Conservation (phyloP, 2,329 filamentous ascomycete species). For the Sporothrix humicola region DNA sequence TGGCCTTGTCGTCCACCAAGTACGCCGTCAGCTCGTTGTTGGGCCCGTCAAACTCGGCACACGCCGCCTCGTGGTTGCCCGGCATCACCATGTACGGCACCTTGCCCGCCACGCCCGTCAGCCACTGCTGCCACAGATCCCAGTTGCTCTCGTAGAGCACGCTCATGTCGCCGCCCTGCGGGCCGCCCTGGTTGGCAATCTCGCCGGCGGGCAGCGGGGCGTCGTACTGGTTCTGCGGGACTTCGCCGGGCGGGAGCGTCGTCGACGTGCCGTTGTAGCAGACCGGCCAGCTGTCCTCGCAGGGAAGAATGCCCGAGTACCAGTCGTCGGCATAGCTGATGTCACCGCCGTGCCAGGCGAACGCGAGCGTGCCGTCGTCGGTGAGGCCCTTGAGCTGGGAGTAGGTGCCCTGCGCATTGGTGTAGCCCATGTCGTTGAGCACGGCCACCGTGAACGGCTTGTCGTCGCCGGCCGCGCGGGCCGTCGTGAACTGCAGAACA, state of each 20-base stretch:
- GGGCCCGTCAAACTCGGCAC: slow-evolving; percentile 55
- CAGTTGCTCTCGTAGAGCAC: slow-evolving; percentile 58
- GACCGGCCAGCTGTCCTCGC: slow-evolving; percentile 53
- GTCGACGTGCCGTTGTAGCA: slow-evolving; percentile 58
- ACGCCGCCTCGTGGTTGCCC: slow-evolving; percentile 58
- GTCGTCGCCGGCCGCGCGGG: slow-evolving; percentile 50
- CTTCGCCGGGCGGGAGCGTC: slow-evolving; percentile 48
- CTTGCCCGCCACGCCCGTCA: slow-evolving; percentile 50
- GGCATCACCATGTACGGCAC: slow-evolving; percentile 57
- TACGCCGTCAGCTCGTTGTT: slow-evolving; percentile 54
- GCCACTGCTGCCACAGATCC: slow-evolving; percentile 59
- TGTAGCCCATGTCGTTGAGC: slow-evolving; percentile 61
- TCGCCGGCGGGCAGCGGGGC: slow-evolving; percentile 54
- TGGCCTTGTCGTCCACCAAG: slow-evolving; percentile 51
- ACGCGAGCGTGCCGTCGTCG: slow-evolving; percentile 50
- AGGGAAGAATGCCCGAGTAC: slow-evolving; percentile 53
- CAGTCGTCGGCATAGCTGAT: slow-evolving; percentile 50
- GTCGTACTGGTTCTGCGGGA: slow-evolving; percentile 49
- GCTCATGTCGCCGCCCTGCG: slow-evolving; percentile 55
- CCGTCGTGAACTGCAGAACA: slow-evolving; percentile 54
- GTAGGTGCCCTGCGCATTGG: slow-evolving; percentile 56
- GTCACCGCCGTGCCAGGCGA: slow-evolving; percentile 61
- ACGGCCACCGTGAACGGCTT: slow-evolving; percentile 53
- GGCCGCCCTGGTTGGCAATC: slow-evolving; percentile 52
- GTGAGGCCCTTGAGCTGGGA: slow-evolving; percentile 50